Evolutionary conservation across 495 filamentous ascomycete genomes (phyloP).

Genomic region (Astrothelium subdiscretum): DNA sequence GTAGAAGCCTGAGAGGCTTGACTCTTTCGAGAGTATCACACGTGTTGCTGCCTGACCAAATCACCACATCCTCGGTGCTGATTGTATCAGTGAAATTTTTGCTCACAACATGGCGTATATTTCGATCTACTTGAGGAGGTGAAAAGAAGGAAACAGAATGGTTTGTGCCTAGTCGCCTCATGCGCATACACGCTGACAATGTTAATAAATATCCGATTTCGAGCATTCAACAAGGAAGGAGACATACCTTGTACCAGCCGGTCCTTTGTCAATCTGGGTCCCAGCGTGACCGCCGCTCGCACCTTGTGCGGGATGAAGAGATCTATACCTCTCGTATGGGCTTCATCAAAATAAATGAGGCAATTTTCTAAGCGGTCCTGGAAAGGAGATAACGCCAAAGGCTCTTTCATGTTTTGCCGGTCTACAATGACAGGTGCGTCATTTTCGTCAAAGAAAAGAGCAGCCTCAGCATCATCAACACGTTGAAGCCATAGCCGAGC

Average conservation of each 20-base stretch:
- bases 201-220: constrained; percentile 7
- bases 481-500: constrained; percentile 38
- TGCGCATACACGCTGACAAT: constrained; percentile 38
- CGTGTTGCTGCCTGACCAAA: too few species aligned
- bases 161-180: constrained; percentile 25
- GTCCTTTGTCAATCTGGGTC: constrained; percentile 56
- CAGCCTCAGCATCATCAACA: constrained; percentile 27
- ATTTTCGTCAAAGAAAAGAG: constrained; percentile 37
- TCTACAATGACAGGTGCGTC: constrained; percentile 37
- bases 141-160: constrained; percentile 32
- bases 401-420: constrained; percentile 34
- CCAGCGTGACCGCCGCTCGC: constrained; percentile 58
- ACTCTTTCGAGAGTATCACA: too few species aligned
- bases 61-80: constrained; percentile 40
- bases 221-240: neutral
- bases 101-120: constrained; percentile 18
- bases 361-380: constrained; percentile 47
- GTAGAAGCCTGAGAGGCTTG: too few species aligned
- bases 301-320: constrained; percentile 50
- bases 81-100: constrained; percentile 15
- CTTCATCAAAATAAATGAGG: constrained; percentile 63
- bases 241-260: constrained; percentile 58
- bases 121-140: constrained; percentile 35
- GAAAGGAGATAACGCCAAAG: constrained; percentile 49
- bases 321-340: constrained; percentile 66